Percentiles rank a stretch among this genome's conserved stretches.
These are phyloP conservation scores for Aspergillus sp. DNA, from an alignment of 2,329 filamentous ascomycete genomes.

Conservation along the genomic window DNA sequence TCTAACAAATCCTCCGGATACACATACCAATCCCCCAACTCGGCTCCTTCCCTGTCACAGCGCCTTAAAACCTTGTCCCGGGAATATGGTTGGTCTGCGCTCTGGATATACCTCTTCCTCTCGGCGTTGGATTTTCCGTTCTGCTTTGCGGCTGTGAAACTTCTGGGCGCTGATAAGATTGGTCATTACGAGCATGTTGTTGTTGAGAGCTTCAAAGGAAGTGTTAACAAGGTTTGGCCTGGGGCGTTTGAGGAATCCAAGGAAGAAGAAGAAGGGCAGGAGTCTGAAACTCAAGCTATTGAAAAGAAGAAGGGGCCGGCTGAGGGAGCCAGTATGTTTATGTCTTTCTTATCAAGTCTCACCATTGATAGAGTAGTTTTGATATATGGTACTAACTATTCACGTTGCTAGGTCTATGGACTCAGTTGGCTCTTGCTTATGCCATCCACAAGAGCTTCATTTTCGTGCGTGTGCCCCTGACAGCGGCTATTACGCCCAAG, in stretches of 20 bases:
- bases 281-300: conserved; percentile 45
- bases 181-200: conserved; percentile 55
- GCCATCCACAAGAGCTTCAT: conserved; percentile 98
- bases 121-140: conserved; percentile 91
- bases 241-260: conserved; percentile 17
- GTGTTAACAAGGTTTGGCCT: conserved; percentile 40
- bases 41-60: conserved; percentile 60
- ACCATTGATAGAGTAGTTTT: neutral
- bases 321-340: conserved; percentile 66
- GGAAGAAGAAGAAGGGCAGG: conserved; percentile 51
- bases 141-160: conserved; percentile 83
- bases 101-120: conserved; percentile 85
- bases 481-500: conserved; percentile 86
- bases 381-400: neutral
- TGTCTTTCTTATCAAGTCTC: neutral
- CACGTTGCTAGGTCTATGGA: conserved; percentile 61
- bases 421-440: conserved; percentile 89
- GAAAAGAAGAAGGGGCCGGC: conserved; percentile 57
- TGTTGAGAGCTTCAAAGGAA: conserved; percentile 38
- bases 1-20: conserved; percentile 13
- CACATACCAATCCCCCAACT: conserved; percentile 18
- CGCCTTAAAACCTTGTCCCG: conserved; percentile 79
- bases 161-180: conserved; percentile 82
- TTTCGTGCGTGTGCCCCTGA: conserved; percentile 89
- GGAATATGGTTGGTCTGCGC: conserved; percentile 91